Base-by-base conservation (phyloP, 495 filamentous ascomycete species). In the Penicillium lividum region DNA sequence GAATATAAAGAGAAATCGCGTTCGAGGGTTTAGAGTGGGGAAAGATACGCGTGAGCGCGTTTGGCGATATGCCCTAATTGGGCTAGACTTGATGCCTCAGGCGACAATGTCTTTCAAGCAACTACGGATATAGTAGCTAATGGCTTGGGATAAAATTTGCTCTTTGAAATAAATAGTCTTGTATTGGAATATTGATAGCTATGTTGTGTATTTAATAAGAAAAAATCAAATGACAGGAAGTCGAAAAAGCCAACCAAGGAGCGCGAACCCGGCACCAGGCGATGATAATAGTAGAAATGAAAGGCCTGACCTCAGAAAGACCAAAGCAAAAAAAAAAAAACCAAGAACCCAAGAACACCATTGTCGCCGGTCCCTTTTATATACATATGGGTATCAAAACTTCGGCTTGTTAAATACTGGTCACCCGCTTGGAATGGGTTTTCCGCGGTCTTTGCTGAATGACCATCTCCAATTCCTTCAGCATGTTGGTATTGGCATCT, bases 381-480 rank as follows among this genome's bases (percentile, higher is more conserved):
- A 68, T 65, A 66, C 67, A 68, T 62, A 60, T 51, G 70, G 73
- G 70, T 77, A 77, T 76, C 75, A 69, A 42, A 38, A 44, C 9
- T 25, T 34, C 29, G 51, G 51, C n/a, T 16, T 18, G 18, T 58
- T 57, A 69, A 38, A 83, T 72, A 58, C 75, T 82, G 22, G 80
- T 82, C 38, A 84, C 72, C 51, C 82, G 66, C 63, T 79, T 78
- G 11, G 73, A 80, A 42, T 69, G 73, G 52, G 67, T 73, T 55
- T 73, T 75, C 43, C 71, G 76, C 42, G 89, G 87, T 56, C 90
- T 77, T 57, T 92, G 77, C 70, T 91, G 91, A 59, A 96, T 92
- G 9, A 91, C 92, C 71, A 87, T 89, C 71, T 96, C 89, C 60
- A 98, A 77, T 69, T 98, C 94, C 65, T 86, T 87, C 62, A 98